phyloP scores from a whole-genome alignment of 1,284 basidiomycete genomes.

The Apiotrichum akiyoshidainum region DNA sequence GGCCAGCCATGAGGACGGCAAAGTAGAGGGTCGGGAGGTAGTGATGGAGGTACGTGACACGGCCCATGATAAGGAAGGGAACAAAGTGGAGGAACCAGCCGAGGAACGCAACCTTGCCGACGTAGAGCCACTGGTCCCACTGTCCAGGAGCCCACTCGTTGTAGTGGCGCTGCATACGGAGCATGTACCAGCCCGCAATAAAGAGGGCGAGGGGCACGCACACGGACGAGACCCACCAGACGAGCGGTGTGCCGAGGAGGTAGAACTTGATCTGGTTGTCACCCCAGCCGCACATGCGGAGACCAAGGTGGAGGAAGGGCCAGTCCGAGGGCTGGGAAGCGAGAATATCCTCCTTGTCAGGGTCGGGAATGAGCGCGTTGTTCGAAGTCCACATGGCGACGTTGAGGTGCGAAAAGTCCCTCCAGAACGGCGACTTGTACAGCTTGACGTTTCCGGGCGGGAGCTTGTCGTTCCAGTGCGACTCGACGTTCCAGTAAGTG shows the following conservation, averaged over 20 bases:
- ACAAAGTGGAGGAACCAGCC: slow-evolving; percentile 91
- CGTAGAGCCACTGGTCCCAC: slow-evolving; percentile 93
- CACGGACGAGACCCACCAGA: slow-evolving; percentile 81
- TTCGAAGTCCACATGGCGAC: slow-evolving; percentile 99
- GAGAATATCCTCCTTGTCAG: slow-evolving; percentile 96
- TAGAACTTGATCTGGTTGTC: slow-evolving; percentile 88
- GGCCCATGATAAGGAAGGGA: slow-evolving; percentile 94
- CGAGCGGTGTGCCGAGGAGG: slow-evolving; percentile 83
- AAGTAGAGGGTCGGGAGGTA: slow-evolving; percentile 91
- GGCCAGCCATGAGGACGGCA: slow-evolving; percentile 84
- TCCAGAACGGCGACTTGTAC: slow-evolving; percentile 87
- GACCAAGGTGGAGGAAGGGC: slow-evolving; percentile 82
- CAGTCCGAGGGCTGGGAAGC: slow-evolving; percentile 89
- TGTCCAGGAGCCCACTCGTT: slow-evolving; percentile 87
- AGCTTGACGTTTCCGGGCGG: slow-evolving; percentile 75
- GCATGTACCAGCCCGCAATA: slow-evolving; percentile 66
- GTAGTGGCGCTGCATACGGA: slow-evolving; percentile 83
- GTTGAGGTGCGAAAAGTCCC: slow-evolving; percentile 97
- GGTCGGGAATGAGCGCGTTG: slow-evolving; percentile 93
- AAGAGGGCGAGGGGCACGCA: slow-evolving; percentile 63
- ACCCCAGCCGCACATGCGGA: slow-evolving; percentile 97
- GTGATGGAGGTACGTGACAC: slow-evolving; percentile 57
- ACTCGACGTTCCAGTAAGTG: slow-evolving; percentile 98
- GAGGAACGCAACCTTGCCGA: slow-evolving; percentile 81
- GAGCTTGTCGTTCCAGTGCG: slow-evolving; percentile 88